phyloP scores from a whole-genome alignment of 345 rosid genomes.

The Viola odorata region DNA sequence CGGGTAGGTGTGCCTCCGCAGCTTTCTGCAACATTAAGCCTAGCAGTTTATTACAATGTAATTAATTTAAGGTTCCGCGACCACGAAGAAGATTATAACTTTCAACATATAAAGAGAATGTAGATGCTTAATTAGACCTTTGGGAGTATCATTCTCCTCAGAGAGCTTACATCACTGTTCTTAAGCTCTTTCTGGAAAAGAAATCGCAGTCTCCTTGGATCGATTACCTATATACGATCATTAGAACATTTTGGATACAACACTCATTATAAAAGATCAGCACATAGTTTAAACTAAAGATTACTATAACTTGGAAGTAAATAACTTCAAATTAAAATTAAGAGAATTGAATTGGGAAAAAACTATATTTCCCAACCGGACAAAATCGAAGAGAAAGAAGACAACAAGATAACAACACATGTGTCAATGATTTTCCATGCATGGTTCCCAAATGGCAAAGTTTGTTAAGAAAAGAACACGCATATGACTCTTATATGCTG shows the following conservation, averaged over 20 bases:
- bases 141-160: slow-evolving; percentile 89
- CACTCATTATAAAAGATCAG: not conserved
- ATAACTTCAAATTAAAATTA: no score
- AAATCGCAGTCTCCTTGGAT: slow-evolving; percentile 62
- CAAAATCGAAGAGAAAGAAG: not conserved
- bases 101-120: not conserved
- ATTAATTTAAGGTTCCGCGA: no score
- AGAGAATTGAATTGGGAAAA: no score
- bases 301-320: no score
- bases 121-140: slow-evolving; percentile 45
- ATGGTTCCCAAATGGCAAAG: not conserved
- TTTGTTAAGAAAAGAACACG: no score
- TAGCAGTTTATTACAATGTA: no score
- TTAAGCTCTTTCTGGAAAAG: slow-evolving; percentile 90
- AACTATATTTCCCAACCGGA: not conserved
- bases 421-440: not conserved
- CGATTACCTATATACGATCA: slow-evolving; percentile 42
- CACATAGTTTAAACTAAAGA: no score
- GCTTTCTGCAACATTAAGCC: slow-evolving; percentile 53
- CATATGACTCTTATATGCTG: no score
- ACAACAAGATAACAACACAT: not conserved
- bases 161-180: slow-evolving; percentile 92
- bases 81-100: no score
- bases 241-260: slow-evolving; percentile 9
- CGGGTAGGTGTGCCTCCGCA: slow-evolving; percentile 84